Evolutionary conservation across 371 early-diverging fungal species (phyloP).

Genomic region (Mortierella polycephala): DNA sequence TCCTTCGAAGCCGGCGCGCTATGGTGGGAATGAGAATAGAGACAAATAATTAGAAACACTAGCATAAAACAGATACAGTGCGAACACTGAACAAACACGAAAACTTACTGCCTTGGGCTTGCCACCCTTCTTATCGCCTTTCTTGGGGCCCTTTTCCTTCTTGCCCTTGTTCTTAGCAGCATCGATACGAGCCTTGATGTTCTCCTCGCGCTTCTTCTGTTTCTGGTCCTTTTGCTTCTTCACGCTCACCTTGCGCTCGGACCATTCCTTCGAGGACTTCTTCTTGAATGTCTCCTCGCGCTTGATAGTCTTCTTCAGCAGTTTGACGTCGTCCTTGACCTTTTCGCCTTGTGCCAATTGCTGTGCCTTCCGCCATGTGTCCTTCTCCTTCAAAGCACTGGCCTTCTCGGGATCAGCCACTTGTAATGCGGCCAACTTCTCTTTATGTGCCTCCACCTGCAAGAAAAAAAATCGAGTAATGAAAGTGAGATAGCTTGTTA

Average conservation of each 20-base stretch:
- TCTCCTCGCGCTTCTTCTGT: constrained; percentile 80
- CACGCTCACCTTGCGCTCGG: constrained; percentile 75
- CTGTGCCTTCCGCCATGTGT: constrained; percentile 84
- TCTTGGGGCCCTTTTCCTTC: constrained; percentile 55
- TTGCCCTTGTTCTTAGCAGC: constrained; percentile 80
- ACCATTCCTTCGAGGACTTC: constrained; percentile 86
- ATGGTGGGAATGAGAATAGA: constrained; percentile 4
- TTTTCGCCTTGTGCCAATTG: constrained; percentile 88
- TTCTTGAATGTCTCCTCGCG: constrained; percentile 84
- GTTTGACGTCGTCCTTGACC: constrained; percentile 88
- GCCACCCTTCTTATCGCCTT: constrained; percentile 43
- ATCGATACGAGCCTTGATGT: constrained; percentile 80
- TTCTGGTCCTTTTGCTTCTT: constrained; percentile 72
- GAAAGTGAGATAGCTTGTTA: background rate
- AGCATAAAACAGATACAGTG: no score
- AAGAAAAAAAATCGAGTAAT: background rate
- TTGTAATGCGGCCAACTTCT: constrained; percentile 80
- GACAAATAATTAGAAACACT: background rate
- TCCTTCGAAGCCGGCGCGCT: constrained; percentile 56
- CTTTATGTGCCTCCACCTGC: constrained; percentile 77
- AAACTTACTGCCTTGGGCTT: constrained; percentile 53
- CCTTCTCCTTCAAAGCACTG: constrained; percentile 74
- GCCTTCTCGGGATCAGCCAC: constrained; percentile 76
- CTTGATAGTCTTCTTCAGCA: constrained; percentile 92
- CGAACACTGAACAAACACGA: no score